Base-by-base conservation (phyloP, 2,329 filamentous ascomycete species). In the Calonectria hongkongensis region DNA sequence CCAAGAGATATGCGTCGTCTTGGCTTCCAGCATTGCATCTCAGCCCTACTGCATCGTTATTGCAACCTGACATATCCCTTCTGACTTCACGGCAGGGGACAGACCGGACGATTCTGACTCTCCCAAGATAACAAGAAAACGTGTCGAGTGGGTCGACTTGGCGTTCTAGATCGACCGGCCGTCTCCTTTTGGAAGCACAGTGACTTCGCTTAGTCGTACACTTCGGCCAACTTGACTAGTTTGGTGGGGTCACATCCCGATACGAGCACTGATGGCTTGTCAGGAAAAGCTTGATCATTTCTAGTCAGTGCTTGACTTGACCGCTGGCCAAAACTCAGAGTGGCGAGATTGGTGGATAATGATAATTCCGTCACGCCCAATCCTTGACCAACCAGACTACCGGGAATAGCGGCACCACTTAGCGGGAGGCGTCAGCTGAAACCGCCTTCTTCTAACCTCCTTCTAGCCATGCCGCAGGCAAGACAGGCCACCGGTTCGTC, bases 311-410 rank as follows among this genome's bases (percentile, higher is more conserved):
- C 50, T 69, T 65, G 60, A 65, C 9, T 63, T 51, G 18, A 41
- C 50, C 45, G 45, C 56, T 51, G 30, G 18, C 10, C 2, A 18
- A n/a, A 21, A 51, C 3, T 3, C 13, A 1, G 16, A n/a, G 47
- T 3, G 4, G 4, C 15, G 21, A 30, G 69, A 71, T 71, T 71
- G 69, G 69, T 48, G 69, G 69, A 71, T 27, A 50, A 36, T 36
- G 33, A 36, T 10, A 64, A 33, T 33, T 2, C 21, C 2, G 15
- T 21, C 54, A 21, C 36, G 25, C 33, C 47, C 41, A 10, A 10
- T 30, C 21, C 27, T 7, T 39, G 21, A 33, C 25, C n/a, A 39
- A 58, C 47, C 54, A 51, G 33, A 47, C 48, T 70, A 39, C 27
- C 48, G 56, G 60, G n/a, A 58, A 45, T 43, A 28, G 21, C 39